Evolutionary conservation across 2,329 filamentous ascomycete species (phyloP), one percentile per base, ranked within the genome.

Genomic region (Parastagonospora nodorum): DNA sequence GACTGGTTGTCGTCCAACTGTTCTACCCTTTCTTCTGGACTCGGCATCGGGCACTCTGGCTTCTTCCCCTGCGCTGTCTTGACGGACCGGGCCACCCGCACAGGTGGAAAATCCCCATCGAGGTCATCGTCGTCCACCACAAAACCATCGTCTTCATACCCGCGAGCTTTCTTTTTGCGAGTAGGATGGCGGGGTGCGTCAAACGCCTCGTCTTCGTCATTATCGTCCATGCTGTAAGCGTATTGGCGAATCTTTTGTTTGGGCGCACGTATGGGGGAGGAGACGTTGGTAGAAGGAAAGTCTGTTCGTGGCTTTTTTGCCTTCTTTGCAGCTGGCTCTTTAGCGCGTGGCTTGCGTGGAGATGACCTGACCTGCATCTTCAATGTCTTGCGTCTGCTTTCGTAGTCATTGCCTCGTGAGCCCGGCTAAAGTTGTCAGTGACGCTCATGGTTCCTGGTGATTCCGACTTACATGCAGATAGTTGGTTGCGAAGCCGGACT

Each of bases 401-500:
- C 63, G 57, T 81, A 85, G 12, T 81, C 76, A 12, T 71, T 64
- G 45, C 75, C 75, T 33, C 77, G 78, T n/a, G 50, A 58, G 9
- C 77, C 79, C 37, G 77, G 70, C 68, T 75, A 53, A n/a, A 28
- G n/a, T 10, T 10, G 36, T 72, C 50, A 71, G 60, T 45, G 19
- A 24, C 19, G 19, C 19, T 24, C 19, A 24, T 24, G 19, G 19
- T 24, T 24, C 19, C 19, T 24, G 3, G 5, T 3, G 19, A 24
- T 24, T 3, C 19, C 5, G 19, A 69, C 82, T 77, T 77, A 88
- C 86, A 51, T 78, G 75, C 41, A 92, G 79, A 68, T 97, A 96
- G 58, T 89, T 85, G 45, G 85, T 83, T 1, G 90, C 83, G 68
- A 96, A 92, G 4, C 84, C 84, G 40, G 77, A 77, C 37, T 75